Evolutionary conservation across 495 filamentous ascomycete genomes (phyloP), one percentile per base, ranked within the genome.

Genomic region (Talaromyces trachyspermus): DNA sequence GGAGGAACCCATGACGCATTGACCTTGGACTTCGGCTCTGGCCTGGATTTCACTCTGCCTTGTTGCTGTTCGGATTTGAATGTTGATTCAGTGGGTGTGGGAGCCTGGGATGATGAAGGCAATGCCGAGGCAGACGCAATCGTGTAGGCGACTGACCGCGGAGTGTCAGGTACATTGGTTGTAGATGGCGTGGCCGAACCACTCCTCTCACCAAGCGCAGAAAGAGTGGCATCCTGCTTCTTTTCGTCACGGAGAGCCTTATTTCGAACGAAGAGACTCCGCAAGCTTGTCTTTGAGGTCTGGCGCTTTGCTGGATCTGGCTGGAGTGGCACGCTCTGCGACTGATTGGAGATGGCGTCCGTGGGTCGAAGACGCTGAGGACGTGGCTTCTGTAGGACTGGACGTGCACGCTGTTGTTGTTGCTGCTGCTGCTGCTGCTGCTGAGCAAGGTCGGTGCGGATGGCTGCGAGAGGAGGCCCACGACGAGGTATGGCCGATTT

Each of bases 1-100:
- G 89, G 89, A 3, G 86, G 83, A 46, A 81, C 77, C 85, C 88
- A 95, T 10, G 72, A 60, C 14, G 61, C 50, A 23, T 67, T 60
- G 1, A 56, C 17, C 0, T 48, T 15, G 0, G 58, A 23, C 0
- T 48, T 15, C 27, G 56, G 54, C 8, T 54, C 41, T 1, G 62
- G 62, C 6, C 44, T 38, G 0, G 61, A 48, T 48, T 52, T 60
- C 4, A 14, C 55, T 61, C 40, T 53, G 8, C 14, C 51, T 58
- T 12, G 60, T n/a, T n/a, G 51, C 20, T 14, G 12, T 41, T 46
- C 35, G 24, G 11, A 11, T 6, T 18, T 37, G 6, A 19, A 40
- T 0, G 33, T 44, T 49, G 20, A 57, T 29, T 4, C 60, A 56
- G 5, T 53, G 29, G 30, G 56, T 49, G 5, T 54, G 11, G 35